These are phyloP conservation scores for Leishmania guyanensis DNA, from an alignment of 208 protist species.

Conservation along the genomic window DNA sequence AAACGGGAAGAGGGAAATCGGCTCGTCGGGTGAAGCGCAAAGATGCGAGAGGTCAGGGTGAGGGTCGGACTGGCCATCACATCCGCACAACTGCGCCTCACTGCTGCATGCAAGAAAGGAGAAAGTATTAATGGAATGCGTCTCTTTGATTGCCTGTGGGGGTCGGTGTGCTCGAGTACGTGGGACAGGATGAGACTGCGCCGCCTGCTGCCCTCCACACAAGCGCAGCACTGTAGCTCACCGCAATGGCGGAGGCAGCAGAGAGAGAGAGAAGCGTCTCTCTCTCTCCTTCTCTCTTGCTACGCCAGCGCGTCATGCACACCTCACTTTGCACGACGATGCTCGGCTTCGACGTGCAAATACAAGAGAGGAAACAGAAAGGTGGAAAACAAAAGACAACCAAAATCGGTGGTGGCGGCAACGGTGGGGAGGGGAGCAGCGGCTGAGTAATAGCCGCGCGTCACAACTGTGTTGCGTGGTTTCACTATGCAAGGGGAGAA, in stretches of 20 bases:
- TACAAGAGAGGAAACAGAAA: neutral
- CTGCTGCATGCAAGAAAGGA: neutral
- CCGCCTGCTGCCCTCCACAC: neutral
- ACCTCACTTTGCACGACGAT: neutral
- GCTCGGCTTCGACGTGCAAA: neutral
- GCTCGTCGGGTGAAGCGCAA: neutral
- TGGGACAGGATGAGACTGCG: neutral
- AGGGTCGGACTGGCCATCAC: neutral
- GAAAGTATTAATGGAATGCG: neutral
- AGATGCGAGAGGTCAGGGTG: neutral
- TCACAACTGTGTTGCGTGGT: neutral
- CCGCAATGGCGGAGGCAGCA: neutral
- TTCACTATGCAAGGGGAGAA: neutral
- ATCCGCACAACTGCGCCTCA: neutral
- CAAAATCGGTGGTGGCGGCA: neutral
- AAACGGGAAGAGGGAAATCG: neutral
- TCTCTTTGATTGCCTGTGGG: neutral
- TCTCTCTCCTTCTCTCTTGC: neutral
- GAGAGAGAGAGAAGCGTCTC: neutral
- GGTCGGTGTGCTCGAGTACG: neutral
- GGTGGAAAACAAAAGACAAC: neutral
- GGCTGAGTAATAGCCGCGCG: neutral
- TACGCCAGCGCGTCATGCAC: neutral
- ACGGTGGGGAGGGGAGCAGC: neutral
- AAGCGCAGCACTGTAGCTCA: neutral